Evolutionary conservation across 2,329 filamentous ascomycete species (phyloP).

Genomic region (Meredithiella fracta): DNA sequence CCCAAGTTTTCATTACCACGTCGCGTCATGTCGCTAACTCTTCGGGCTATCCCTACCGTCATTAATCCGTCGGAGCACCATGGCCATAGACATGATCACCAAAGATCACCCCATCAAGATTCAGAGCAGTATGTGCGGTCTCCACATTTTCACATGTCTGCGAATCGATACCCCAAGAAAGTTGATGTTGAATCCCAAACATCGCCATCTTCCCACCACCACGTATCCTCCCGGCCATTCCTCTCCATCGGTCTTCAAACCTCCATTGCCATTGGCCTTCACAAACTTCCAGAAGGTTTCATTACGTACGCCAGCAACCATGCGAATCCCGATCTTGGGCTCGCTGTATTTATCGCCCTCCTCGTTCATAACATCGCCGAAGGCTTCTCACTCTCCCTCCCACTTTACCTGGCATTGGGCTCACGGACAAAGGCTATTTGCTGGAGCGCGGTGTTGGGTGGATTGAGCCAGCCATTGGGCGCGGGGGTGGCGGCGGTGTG

Average conservation of each 20-base stretch:
- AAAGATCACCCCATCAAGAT: background rate
- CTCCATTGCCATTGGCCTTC: conserved; percentile 81
- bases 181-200: conserved; percentile 28
- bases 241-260: conserved; percentile 92
- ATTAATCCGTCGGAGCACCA: background rate
- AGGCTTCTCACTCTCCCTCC: conserved; percentile 84
- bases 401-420: conserved; percentile 77
- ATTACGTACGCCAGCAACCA: conserved; percentile 97
- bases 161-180: conserved; percentile 8
- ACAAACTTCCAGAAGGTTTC: conserved; percentile 80
- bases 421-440: conserved; percentile 68
- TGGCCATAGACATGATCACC: background rate
- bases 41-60: background rate
- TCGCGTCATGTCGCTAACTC: background rate
- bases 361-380: conserved; percentile 98
- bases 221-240: conserved; percentile 87
- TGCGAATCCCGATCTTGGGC: conserved; percentile 72
- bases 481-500: conserved; percentile 71
- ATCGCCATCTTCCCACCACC: conserved; percentile 46
- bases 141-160: background rate
- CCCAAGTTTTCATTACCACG: background rate
- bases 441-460: conserved; percentile 70
- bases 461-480: conserved; percentile 72
- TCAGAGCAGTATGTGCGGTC: background rate
- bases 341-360: conserved; percentile 85